Base-by-base conservation (phyloP, 1,284 basidiomycete genomes). In the Irpex sp. region DNA sequence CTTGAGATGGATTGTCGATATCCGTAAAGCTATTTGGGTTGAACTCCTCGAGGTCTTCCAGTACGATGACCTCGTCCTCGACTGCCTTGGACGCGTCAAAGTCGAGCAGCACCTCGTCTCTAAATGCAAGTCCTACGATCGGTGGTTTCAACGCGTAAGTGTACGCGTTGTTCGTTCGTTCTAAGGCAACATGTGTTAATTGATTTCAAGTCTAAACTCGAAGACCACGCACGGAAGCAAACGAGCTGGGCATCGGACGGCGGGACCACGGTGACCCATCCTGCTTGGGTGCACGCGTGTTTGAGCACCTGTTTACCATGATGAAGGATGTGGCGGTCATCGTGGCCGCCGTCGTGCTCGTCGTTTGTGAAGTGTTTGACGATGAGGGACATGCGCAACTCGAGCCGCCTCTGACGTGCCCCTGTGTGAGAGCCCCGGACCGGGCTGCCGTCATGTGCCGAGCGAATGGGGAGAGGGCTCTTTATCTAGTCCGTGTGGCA, bases 321-420 rank as follows among this genome's bases (percentile, higher is more conserved):
- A 2, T 36, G 0, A 2, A 60, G 23, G n/a, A 49, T 6, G 35
- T 42, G 3, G 5, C 28, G 28, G 28, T 47, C 21, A 5, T 51
- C 49, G 58, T 8, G 8, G 52, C 28, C 36, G 58, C n/a, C 53
- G 14, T 57, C 33, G 19, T 51, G 16, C 33, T 39, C 8, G 19
- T 48, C 51, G 18, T 10, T 35, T 23, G 39, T 28, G 54, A 47
- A 57, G 37, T 57, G 55, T 18, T 60, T 52, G 39, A 60, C 55
- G 23, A 39, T 57, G n/a, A 60, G 54, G 36, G 36, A 42, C 35
- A 54, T 36, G 33, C 21, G 21, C 52, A 54, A 23, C 52, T 33
- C 23, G 19, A 12, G 10, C n/a, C 0, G 39, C 4, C 12, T 10
- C 12, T 42, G 39, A 42, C 39, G 39, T 42, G 39, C 39, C 14